These are phyloP conservation scores for Podila clonocystis DNA, from an alignment of 192 early-diverging fungal species.

Conservation along the genomic window DNA sequence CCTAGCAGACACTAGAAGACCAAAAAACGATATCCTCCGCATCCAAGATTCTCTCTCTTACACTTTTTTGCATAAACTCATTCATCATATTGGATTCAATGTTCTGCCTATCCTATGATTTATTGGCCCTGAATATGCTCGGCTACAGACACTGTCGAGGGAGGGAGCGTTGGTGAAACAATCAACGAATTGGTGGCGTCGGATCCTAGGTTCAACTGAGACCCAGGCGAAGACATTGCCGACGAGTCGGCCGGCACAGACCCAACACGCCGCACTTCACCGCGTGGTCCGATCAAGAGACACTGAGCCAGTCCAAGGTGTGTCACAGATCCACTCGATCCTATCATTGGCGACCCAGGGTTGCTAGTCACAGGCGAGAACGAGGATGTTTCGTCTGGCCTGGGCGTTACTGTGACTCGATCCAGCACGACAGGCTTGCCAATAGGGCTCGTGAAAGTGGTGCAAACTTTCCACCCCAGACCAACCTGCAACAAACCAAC, in stretches of 20 bases:
- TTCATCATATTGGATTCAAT: too few species aligned
- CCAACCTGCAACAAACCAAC: conserved; percentile 69
- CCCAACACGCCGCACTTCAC: conserved; percentile 54
- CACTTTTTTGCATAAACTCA: too few species aligned
- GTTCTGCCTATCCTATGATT: too few species aligned
- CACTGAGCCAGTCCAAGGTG: conserved; percentile 52
- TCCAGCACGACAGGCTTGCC: conserved; percentile 55
- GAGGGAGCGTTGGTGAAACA: conserved; percentile 4
- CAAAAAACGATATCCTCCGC: too few species aligned
- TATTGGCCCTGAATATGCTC: too few species aligned
- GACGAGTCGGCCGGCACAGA: conserved; percentile 12
- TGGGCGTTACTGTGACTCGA: conserved; percentile 33
- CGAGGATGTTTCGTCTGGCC: neutral
- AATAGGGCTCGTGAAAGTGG: conserved; percentile 53
- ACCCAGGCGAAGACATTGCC: neutral
- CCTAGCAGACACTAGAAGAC: conserved; percentile 26
- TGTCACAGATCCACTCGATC: neutral
- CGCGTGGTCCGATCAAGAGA: conserved; percentile 63
- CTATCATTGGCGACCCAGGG: neutral
- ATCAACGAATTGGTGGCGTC: conserved; percentile 5
- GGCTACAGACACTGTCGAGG: neutral
- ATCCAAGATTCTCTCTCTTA: too few species aligned
- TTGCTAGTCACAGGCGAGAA: neutral
- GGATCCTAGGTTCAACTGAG: neutral
- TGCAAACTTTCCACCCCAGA: conserved; percentile 62